Conservation (phyloP, 2,329 filamentous ascomycete species). For the Penicillium capsulatum region DNA sequence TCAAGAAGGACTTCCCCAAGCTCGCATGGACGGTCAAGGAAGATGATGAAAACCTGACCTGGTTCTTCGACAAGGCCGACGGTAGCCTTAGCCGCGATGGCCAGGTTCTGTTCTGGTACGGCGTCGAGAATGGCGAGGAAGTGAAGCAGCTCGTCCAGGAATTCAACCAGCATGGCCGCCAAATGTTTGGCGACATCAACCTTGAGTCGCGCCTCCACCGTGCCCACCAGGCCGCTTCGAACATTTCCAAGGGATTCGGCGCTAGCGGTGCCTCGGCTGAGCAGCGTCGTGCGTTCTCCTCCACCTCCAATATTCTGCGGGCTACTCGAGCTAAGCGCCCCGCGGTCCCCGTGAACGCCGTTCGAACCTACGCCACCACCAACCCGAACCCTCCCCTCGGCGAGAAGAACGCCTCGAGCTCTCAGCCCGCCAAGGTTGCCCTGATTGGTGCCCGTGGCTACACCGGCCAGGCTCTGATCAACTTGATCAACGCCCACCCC, state of each 20-base stretch:
- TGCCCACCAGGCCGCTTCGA: constrained; percentile 66
- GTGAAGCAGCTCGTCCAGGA: constrained; percentile 79
- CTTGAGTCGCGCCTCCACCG: constrained; percentile 79
- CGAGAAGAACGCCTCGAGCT: constrained; percentile 81
- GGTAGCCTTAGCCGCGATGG: constrained; percentile 82
- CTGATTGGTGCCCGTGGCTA: constrained; percentile 91
- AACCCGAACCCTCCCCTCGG: constrained; percentile 90
- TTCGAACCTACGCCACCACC: constrained; percentile 42
- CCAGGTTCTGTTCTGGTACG: constrained; percentile 95
- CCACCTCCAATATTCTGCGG: constrained; percentile 44
- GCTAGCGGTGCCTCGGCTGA: constrained; percentile 49
- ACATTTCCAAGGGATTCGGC: constrained; percentile 46
- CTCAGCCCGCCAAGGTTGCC: constrained; percentile 71
- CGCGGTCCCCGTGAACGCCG: constrained; percentile 27
- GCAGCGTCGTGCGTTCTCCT: constrained; percentile 66
- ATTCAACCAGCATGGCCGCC: constrained; percentile 74
- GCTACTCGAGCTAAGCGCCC: constrained; percentile 31
- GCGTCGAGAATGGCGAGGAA: constrained; percentile 74
- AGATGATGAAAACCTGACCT: constrained; percentile 92
- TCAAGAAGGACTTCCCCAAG: constrained; percentile 89
- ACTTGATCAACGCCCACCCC: constrained; percentile 80
- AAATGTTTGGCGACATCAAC: constrained; percentile 86
- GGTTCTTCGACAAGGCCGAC: constrained; percentile 97
- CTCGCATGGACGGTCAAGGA: constrained; percentile 95
- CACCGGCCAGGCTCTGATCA: constrained; percentile 86